Evolutionary conservation across 1,284 basidiomycete genomes (phyloP).

Genomic region (Rhodotorula glutinis): DNA sequence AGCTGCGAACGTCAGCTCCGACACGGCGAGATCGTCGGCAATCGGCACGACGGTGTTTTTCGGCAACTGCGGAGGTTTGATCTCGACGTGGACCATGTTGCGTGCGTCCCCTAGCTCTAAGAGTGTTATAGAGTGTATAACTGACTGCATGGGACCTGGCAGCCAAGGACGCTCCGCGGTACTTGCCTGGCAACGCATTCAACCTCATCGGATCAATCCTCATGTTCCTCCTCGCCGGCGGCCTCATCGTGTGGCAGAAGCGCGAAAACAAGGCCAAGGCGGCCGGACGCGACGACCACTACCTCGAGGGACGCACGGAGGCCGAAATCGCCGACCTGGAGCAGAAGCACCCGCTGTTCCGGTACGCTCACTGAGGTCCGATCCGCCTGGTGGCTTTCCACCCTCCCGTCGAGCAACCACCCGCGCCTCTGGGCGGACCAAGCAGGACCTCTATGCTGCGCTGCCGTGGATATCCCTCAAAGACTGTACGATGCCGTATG

Average conservation of each 20-base stretch:
- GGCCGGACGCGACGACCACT: slow-evolving; percentile 22
- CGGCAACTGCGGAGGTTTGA: slow-evolving; percentile 46
- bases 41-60: slow-evolving; percentile 44
- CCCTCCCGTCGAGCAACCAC: too few relatives aligned
- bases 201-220: slow-evolving; percentile 30
- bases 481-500: too few relatives aligned
- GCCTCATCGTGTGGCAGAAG: slow-evolving; percentile 25
- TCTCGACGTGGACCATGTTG: slow-evolving; percentile 42
- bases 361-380: slow-evolving; percentile 5
- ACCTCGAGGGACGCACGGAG: slow-evolving; percentile 30
- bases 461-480: too few relatives aligned
- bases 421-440: too few relatives aligned
- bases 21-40: slow-evolving; percentile 43
- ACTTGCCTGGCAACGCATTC: slow-evolving; percentile 30
- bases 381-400: too few relatives aligned
- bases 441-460: too few relatives aligned
- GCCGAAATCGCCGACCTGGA: slow-evolving; percentile 28
- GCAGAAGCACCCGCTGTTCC: slow-evolving; percentile 25
- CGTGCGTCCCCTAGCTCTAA: neutral
- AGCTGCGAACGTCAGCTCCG: slow-evolving; percentile 44
- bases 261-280: slow-evolving; percentile 35
- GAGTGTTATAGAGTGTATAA: neutral
- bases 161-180: slow-evolving; percentile 15
- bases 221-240: slow-evolving; percentile 27
- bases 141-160: neutral